Evolutionary conservation across 2,329 filamentous ascomycete species (phyloP).

Genomic region (Endoconidiophora laricicola): DNA sequence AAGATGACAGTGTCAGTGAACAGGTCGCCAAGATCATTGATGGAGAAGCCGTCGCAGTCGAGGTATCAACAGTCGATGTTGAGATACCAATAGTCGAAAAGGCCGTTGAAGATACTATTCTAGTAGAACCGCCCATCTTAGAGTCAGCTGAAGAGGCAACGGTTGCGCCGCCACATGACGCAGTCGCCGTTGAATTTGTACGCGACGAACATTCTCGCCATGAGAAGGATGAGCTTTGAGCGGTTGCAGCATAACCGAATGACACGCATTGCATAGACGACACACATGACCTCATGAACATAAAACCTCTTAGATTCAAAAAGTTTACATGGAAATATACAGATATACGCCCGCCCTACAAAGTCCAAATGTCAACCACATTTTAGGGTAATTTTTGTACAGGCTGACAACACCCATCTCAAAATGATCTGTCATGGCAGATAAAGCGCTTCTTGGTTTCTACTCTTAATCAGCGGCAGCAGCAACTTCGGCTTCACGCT

Average conservation of each 20-base stretch:
- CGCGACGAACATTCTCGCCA: constrained; percentile 27
- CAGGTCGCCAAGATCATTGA: constrained; percentile 39
- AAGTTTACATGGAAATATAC: neutral
- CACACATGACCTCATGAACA: neutral
- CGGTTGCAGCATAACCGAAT: neutral
- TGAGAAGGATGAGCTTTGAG: constrained; percentile 17
- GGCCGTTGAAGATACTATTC: neutral
- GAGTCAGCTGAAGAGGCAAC: neutral
- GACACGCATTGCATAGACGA: too few relatives aligned
- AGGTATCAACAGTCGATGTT: neutral
- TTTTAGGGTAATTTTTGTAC: too few relatives aligned
- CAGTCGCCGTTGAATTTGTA: neutral
- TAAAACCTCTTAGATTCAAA: neutral
- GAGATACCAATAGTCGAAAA: neutral
- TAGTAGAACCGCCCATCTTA: neutral
- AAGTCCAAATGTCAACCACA: too few relatives aligned
- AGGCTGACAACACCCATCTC: too few relatives aligned
- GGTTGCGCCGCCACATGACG: neutral
- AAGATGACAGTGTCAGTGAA: constrained; percentile 29
- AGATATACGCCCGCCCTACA: too few relatives aligned
- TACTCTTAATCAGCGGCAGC: neutral
- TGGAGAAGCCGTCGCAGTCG: constrained; percentile 13
- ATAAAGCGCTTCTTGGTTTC: neutral
- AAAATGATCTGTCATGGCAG: too few relatives aligned
- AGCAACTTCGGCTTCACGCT: constrained; percentile 8